Conservation (phyloP, 1,284 basidiomycete species). For the Ceraceosorus guamensis region DNA sequence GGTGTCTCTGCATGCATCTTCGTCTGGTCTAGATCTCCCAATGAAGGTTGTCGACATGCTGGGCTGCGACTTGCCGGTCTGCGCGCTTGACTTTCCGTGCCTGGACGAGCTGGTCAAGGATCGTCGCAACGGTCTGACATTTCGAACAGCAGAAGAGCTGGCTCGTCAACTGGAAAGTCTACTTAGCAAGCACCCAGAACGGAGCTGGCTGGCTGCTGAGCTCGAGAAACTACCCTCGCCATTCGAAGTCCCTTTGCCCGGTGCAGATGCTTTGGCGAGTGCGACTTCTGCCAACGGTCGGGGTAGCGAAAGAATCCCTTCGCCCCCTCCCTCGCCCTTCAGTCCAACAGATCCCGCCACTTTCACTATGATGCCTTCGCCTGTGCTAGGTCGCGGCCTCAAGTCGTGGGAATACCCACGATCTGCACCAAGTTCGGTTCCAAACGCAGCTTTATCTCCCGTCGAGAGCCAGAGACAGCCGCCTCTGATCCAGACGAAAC, state of each 20-base stretch:
- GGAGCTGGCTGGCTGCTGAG: constrained; percentile 11
- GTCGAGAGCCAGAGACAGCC: no score
- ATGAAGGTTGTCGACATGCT: constrained; percentile 99
- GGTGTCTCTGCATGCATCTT: constrained; percentile 81
- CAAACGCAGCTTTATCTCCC: no score
- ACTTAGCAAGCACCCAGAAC: constrained; percentile 13
- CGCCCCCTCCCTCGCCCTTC: no score
- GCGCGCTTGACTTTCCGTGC: constrained; percentile 79
- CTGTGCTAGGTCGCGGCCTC: no score
- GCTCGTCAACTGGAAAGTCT: constrained; percentile 60
- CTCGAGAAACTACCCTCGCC: neutral
- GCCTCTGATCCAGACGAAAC: no score
- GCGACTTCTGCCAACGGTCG: no score
- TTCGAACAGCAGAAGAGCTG: constrained; percentile 64
- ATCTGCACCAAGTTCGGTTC: no score
- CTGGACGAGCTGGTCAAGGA: constrained; percentile 78
- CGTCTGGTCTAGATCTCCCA: constrained; percentile 82
- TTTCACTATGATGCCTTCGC: no score
- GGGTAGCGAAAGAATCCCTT: no score
- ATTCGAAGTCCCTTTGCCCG: neutral
- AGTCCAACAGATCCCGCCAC: no score
- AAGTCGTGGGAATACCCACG: no score
- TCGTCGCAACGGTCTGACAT: constrained; percentile 72
- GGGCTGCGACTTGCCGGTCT: constrained; percentile 86
- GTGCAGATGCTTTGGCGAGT: no score